phyloP scores from a whole-genome alignment of 2,329 filamentous ascomycete genomes.

The Diaporthe sp. region DNA sequence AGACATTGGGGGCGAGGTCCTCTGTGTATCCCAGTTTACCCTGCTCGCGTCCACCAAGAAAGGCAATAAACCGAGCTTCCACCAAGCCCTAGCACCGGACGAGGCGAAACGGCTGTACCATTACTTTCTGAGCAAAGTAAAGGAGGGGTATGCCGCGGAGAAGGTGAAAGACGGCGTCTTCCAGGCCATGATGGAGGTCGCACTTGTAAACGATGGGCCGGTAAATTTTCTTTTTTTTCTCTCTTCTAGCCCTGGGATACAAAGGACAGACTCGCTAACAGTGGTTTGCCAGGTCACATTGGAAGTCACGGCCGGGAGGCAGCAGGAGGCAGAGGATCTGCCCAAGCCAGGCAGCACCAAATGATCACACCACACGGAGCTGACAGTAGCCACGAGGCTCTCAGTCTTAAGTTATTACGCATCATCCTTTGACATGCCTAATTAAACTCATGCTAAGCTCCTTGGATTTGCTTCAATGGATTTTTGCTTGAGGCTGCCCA shows the following conservation, averaged over 20 bases:
- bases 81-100: conserved; percentile 83
- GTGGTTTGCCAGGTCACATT: conserved; percentile 53
- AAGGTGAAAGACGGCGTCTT: conserved; percentile 96
- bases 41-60: conserved; percentile 94
- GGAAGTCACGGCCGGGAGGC: conserved; percentile 36
- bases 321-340: conserved; percentile 30
- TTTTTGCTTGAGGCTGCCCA: no score
- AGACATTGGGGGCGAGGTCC: conserved; percentile 90
- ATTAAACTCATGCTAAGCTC: no score
- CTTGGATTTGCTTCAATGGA: background rate
- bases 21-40: conserved; percentile 99
- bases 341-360: conserved; percentile 1
- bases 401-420: background rate
- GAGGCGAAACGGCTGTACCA: conserved; percentile 87
- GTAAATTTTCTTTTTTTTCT: conserved; percentile 53
- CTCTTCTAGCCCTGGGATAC: background rate
- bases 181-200: conserved; percentile 99
- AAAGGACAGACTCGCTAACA: conserved; percentile 34
- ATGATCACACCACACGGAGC: background rate
- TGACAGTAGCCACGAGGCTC: background rate
- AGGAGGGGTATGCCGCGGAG: conserved; percentile 77
- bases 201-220: conserved; percentile 87
- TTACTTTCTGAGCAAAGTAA: conserved; percentile 83
- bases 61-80: conserved; percentile 95
- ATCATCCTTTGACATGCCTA: background rate